Percentiles rank a stretch among this genome's conserved stretches.
These are phyloP conservation scores for Aspergillus spinulosporus DNA, from an alignment of 2,329 filamentous ascomycete species.

Conservation along the genomic window DNA sequence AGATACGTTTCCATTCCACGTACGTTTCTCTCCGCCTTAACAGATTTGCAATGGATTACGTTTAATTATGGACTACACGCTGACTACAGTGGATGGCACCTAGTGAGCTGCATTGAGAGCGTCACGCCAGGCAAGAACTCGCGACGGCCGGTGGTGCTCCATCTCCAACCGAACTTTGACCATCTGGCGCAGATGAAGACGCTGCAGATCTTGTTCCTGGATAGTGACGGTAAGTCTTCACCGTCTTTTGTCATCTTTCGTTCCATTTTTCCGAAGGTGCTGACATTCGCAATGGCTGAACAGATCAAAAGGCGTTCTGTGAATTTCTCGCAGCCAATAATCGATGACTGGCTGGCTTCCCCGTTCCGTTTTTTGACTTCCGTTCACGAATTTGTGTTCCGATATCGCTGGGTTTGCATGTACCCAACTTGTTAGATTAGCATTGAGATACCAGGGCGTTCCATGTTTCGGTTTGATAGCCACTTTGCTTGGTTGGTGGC, in stretches of 20 bases:
- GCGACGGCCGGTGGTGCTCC: constrained; percentile 38
- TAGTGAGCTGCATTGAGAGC: constrained; percentile 42
- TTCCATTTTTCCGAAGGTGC: not conserved
- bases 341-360: constrained; percentile 3
- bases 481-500: not conserved
- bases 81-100: not conserved
- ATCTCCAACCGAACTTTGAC: constrained; percentile 44
- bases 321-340: constrained; percentile 29
- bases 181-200: constrained; percentile 42
- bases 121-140: constrained; percentile 43
- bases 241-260: not conserved
- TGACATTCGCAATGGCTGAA: not conserved
- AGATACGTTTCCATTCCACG: constrained; percentile 44
- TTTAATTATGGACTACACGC: too few species aligned
- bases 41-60: not conserved
- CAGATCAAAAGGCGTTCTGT: constrained; percentile 36
- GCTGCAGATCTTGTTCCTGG: constrained; percentile 41
- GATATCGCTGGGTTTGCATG: not conserved
- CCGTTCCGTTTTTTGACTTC: not conserved
- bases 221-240: constrained; percentile 39
- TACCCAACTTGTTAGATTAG: not conserved
- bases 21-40: constrained; percentile 20
- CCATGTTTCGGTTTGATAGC: not conserved
- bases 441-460: constrained; percentile 11
- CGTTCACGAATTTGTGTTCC: not conserved